Percentiles rank a stretch among this genome's conserved stretches.
phyloP scores from a whole-genome alignment of 352 stramenopile genomes.

The Lagenidium giganteum region DNA sequence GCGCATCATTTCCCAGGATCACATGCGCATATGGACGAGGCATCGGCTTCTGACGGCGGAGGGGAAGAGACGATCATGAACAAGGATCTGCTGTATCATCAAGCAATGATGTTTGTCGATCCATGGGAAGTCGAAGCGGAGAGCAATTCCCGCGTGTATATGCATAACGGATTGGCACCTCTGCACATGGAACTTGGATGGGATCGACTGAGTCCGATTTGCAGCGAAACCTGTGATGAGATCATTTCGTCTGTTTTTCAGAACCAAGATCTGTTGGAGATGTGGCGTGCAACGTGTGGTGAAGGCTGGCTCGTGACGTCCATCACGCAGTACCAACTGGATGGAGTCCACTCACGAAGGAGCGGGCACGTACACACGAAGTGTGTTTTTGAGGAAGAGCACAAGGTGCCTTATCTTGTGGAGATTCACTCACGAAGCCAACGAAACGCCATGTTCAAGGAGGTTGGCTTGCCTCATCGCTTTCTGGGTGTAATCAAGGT shows the following conservation, averaged over 20 bases:
- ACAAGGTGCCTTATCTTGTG: slow-evolving; percentile 39
- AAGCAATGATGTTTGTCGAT: slow-evolving; percentile 82
- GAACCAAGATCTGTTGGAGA: slow-evolving; percentile 50
- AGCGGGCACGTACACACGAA: slow-evolving; percentile 12
- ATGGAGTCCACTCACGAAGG: slow-evolving; percentile 58
- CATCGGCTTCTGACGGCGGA: too few relatives aligned
- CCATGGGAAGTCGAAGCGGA: slow-evolving; percentile 79
- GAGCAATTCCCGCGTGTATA: slow-evolving; percentile 50
- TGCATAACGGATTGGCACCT: slow-evolving; percentile 39
- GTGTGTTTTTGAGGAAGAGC: slow-evolving; percentile 22
- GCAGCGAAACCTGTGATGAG: slow-evolving; percentile 51
- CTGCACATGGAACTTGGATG: slow-evolving; percentile 70
- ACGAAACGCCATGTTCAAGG: slow-evolving; percentile 63
- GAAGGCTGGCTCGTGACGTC: slow-evolving; percentile 80
- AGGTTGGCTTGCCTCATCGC: slow-evolving; percentile 57
- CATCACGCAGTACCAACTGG: slow-evolving; percentile 73
- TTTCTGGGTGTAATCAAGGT: slow-evolving; percentile 55
- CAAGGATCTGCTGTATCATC: too few relatives aligned
- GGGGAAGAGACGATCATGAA: too few relatives aligned
- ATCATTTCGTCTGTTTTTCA: slow-evolving; percentile 59
- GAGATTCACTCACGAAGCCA: slow-evolving; percentile 55
- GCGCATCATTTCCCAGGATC: slow-evolving; percentile 38
- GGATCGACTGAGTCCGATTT: slow-evolving; percentile 66
- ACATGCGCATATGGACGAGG: too few relatives aligned
- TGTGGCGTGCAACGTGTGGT: slow-evolving; percentile 68